phyloP scores from a whole-genome alignment of 2,329 filamentous ascomycete genomes.

The Fusarium avenaceum region DNA sequence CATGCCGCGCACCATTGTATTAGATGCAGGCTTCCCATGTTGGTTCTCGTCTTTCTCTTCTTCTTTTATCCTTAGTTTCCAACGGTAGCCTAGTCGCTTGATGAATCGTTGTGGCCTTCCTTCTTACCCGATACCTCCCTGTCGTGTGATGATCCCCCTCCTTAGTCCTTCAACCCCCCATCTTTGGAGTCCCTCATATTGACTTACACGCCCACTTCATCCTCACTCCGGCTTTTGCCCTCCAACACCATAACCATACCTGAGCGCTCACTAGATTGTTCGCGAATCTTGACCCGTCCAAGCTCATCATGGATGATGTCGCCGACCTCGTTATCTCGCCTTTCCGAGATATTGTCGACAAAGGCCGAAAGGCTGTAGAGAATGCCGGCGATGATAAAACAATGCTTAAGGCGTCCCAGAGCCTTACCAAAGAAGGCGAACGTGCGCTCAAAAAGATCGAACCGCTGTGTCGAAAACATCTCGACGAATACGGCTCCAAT shows the following conservation, averaged over 20 bases:
- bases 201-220: constrained; percentile 47
- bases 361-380: constrained; percentile 61
- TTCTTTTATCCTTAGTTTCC: constrained; percentile 14
- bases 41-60: constrained; percentile 20
- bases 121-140: constrained; percentile 29
- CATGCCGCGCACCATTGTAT: not conserved
- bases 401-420: constrained; percentile 66
- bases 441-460: constrained; percentile 65
- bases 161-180: constrained; percentile 21
- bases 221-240: constrained; percentile 10
- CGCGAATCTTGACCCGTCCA: constrained; percentile 1
- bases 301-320: constrained; percentile 56
- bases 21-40: constrained; percentile 26
- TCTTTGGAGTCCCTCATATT: constrained; percentile 41
- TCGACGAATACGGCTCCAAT: constrained; percentile 63
- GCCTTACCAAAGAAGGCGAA: constrained; percentile 63
- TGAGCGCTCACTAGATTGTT: not conserved
- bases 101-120: constrained; percentile 14
- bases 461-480: constrained; percentile 63
- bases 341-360: constrained; percentile 67
- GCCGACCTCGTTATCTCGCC: constrained; percentile 62
- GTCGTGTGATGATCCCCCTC: constrained; percentile 42
- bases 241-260: constrained; percentile 5
- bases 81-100: constrained; percentile 9
- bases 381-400: constrained; percentile 61